Evolutionary conservation across 345 rosid genomes (phyloP), one percentile per base, ranked within the genome.

Genomic region (Passiflora organensis): DNA sequence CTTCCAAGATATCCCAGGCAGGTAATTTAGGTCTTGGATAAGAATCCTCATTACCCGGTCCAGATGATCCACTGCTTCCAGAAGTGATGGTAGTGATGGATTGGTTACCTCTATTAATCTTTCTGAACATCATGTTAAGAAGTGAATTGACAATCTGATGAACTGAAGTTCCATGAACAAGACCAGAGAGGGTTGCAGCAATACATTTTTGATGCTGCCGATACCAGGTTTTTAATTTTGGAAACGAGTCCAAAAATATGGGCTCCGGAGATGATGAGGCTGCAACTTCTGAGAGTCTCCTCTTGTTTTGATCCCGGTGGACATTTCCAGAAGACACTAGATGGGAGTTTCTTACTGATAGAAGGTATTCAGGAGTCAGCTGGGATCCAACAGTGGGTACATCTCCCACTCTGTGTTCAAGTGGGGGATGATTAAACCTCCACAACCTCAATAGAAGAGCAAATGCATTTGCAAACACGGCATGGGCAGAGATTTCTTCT

Each of bases 1-100:
- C 96, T 78, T 89, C 94, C 72, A 93, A 68, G 75, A 93, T 81
- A 64, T 89, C 95, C 99, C 99, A 93, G 42, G 94, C 96, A 48
- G 96, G 95, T 59, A 93, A 65, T 72, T 84, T 93, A 56, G 85
- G 91, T 63, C 79, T 81, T 58, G 59, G 43, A 17, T 62, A 73
- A 11, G 67, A 53, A 58, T 89, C 99, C 48, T 86, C 96, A 19
- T 61, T 67, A 55, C 63, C 84, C 55, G 79, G 70, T 62, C 83
- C 86, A 34, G 89, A 74, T 55, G 94, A 78, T 62, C 72, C 77
- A 67, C 89, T 81, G 79, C 96, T 84, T 66, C 78, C 96, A 17
- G 99, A 86, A 76, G 85, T 71, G 60, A 84, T 49, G 39, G 79
- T 51, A 45, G 81, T 68, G 38, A 74, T 51, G 51, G 89, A 64